These are phyloP conservation scores for Mangifera indica DNA, from an alignment of 345 rosid genomes.

Conservation along the genomic window DNA sequence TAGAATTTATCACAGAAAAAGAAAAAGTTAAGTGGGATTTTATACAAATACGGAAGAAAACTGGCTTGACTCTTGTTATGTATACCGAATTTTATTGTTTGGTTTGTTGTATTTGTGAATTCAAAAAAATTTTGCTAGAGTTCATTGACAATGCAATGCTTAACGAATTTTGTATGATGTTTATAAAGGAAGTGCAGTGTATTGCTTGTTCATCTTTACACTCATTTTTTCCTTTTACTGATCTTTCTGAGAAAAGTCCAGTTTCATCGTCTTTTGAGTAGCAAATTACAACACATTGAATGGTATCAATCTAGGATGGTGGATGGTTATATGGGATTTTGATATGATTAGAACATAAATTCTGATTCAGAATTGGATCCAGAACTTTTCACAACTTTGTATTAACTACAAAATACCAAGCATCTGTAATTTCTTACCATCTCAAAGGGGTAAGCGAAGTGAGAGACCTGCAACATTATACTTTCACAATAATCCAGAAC, in stretches of 20 bases:
- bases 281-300: neutral
- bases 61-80: neutral
- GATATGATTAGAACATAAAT: neutral
- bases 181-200: neutral
- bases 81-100: neutral
- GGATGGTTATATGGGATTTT: neutral
- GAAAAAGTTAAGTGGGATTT: neutral
- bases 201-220: too few relatives aligned
- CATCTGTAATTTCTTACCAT: neutral
- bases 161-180: neutral
- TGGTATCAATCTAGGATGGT: neutral
- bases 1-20: neutral
- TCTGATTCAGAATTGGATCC: neutral
- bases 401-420: neutral
- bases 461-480: neutral
- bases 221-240: neutral
- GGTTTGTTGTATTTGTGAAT: neutral
- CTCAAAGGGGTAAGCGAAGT: too few relatives aligned
- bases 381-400: neutral
- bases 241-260: neutral
- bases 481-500: neutral
- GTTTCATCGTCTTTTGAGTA: neutral
- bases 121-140: neutral
- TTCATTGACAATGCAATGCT: neutral
- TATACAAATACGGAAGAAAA: too few relatives aligned